Base-by-base conservation (phyloP, 2,329 filamentous ascomycete genomes). In the Verticillium dahliae region DNA sequence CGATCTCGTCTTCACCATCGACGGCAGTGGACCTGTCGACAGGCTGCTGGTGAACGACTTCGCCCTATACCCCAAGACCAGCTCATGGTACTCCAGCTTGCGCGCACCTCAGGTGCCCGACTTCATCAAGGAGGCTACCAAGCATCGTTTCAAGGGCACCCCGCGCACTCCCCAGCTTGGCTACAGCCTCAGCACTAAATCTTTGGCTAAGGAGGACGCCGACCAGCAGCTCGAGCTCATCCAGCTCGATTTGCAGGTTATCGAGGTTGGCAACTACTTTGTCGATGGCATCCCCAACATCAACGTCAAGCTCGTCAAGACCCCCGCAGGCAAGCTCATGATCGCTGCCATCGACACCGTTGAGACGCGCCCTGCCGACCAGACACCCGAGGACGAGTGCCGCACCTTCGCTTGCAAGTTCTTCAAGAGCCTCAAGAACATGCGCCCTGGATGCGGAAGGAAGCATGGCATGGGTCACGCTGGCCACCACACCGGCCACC, bases 281-380 rank as follows among this genome's bases (percentile, higher is more conserved):
- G 72, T 89, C 60, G 74, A 83, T 55, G 78, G 75, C 31, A 76
- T 87, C 31, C 81, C 83, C 41, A 75, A 75, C 34, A 78, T 91
- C 62, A 80, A 83, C 56, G 76, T 90, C 56, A 83, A 82, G 67
- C 76, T 91, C 18, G 77, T 91, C 71, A 83, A 87, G 76, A 84
- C 82, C 1, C 77, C 80, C 4, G 74, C 74, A 15, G 81, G 80
- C 60, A 80, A 82, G 57, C 75, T 90, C 41, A 72, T 84, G 71
- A 84, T 90, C 65, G 78, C 75, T 54, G 74, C 75, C 52, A 73
- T 85, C 50, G 73, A 79, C 22, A 57, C 60, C 13, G 58, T 57
- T 34, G 59, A 58, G 13, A 57, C 63, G 18, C 58, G 63, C 45
- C 67, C 66, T 22, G 69, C 72, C 45, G 65, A 70, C 35, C 69